A percentile compares a stretch with the other conserved stretches of the same genome.
Evolutionary conservation across 345 rosid species (phyloP).

Genomic region (Physaria fendleri): DNA sequence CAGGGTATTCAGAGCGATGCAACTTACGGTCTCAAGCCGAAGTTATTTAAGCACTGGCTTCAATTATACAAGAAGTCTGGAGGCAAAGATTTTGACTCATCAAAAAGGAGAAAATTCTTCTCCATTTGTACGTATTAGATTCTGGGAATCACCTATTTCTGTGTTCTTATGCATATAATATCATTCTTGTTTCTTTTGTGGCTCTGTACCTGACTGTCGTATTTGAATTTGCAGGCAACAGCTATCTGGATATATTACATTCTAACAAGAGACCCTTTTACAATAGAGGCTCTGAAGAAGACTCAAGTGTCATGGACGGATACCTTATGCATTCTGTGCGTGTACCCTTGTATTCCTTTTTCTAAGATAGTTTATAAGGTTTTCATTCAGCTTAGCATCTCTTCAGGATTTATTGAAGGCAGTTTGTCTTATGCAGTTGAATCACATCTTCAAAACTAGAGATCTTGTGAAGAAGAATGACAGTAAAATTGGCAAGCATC

Average conservation of each 20-base stretch:
- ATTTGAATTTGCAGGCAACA: conserved; percentile 43
- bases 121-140: conserved; percentile 65
- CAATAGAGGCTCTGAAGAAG: conserved; percentile 67
- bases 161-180: not conserved
- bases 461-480: conserved; percentile 77
- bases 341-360: conserved; percentile 20
- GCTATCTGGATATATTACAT: conserved; percentile 78
- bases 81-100: conserved; percentile 58
- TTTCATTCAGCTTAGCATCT: not conserved
- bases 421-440: conserved; percentile 56
- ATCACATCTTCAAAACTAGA: conserved; percentile 72
- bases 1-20: conserved; percentile 42
- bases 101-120: conserved; percentile 62
- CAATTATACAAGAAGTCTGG: conserved; percentile 51
- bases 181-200: conserved; percentile 6
- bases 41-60: conserved; percentile 72
- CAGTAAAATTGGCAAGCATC: conserved; percentile 54
- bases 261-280: conserved; percentile 87
- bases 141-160: not conserved
- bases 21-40: conserved; percentile 55
- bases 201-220: conserved; percentile 14
- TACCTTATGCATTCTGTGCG: conserved; percentile 89
- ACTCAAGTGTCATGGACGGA: conserved; percentile 64
- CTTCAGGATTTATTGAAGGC: conserved; percentile 19
- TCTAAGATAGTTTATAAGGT: conserved; percentile 1